Evolutionary conservation across 805 yeast genomes (phyloP).

Genomic region (Peterozyma xylosa): DNA sequence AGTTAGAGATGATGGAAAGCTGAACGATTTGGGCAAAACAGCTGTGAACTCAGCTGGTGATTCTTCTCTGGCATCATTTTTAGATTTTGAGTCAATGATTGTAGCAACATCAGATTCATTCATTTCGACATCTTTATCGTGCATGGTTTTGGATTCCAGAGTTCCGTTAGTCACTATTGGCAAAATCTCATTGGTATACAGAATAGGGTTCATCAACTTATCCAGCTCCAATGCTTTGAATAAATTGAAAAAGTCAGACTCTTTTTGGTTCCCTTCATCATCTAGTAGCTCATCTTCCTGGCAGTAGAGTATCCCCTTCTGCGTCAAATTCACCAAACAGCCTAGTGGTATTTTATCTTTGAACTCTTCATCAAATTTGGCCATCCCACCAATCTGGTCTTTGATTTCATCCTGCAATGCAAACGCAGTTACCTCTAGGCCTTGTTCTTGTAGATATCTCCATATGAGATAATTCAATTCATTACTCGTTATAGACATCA

Average conservation of each 20-base stretch:
- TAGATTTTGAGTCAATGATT: background rate
- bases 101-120: background rate
- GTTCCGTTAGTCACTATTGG: background rate
- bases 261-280: constrained; percentile 22
- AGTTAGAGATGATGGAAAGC: constrained; percentile 35
- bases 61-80: constrained; percentile 4
- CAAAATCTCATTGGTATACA: background rate
- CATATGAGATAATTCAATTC: constrained; percentile 88
- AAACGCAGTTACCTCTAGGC: constrained; percentile 67
- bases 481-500: constrained; percentile 73
- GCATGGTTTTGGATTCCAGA: constrained; percentile 5
- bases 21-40: constrained; percentile 28
- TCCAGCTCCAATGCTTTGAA: constrained; percentile 47
- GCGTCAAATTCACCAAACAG: constrained; percentile 71
- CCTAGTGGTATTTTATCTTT: constrained; percentile 63
- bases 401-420: constrained; percentile 73
- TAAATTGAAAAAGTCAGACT: constrained; percentile 28
- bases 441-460: constrained; percentile 87
- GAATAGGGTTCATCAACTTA: constrained; percentile 12
- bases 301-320: constrained; percentile 77
- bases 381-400: constrained; percentile 22
- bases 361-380: constrained; percentile 44
- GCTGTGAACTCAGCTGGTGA: constrained; percentile 21
- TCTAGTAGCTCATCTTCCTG: constrained; percentile 55
- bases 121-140: constrained; percentile 7